Base-by-base conservation (phyloP, 2,329 filamentous ascomycete species). In the Sporothrix mexicana region DNA sequence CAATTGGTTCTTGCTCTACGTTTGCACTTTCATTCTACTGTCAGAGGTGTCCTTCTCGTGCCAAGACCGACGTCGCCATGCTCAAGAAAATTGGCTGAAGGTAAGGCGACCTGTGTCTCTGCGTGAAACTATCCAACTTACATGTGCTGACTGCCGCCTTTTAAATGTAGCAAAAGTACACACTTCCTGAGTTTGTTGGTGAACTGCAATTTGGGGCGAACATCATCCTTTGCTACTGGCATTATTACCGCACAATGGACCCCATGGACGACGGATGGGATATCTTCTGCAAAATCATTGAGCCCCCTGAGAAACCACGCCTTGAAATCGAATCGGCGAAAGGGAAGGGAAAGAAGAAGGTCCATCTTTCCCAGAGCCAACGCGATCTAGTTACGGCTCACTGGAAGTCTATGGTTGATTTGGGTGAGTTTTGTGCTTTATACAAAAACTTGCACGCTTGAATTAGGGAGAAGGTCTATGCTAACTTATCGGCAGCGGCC, bases 201-300 rank as follows among this genome's bases (percentile, higher is more conserved):
- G 77, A 82, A 6, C 78, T 87, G 1, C 85, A 87, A 17, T 78
- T 82, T 13, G 81, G 84, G 4, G 84, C 83, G 41, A 85, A 84
- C 68, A 82, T 82, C 69, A 78, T 87, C 41, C 82, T 88, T 1
- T 78, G 79, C 12, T 80, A 86, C 70, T 88, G 86, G 86, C 84
- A 86, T 67, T 87, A 87, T 75, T 87, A 83, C 77, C 84, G 83
- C 72, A 81, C 80, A 45, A 76, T 74, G 73, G 73, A 75, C 17
- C 75, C 85, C 9, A 74, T 77, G 47, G 74, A 79, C 45, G 81
- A 80, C 0, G 78, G 77, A 6, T 74, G 74, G 20, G 74, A 74
- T 5, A 79, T 80, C 25, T 74, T 76, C 6, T 76, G 75, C 62
- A 69, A 75, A 30, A 72, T 75, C 1, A 64, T 76, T 23, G 61